Evolutionary conservation across 176 grass and related monocot genomes (phyloP), one percentile per base, ranked within the genome.

Genomic region (Aegilops longissima): DNA sequence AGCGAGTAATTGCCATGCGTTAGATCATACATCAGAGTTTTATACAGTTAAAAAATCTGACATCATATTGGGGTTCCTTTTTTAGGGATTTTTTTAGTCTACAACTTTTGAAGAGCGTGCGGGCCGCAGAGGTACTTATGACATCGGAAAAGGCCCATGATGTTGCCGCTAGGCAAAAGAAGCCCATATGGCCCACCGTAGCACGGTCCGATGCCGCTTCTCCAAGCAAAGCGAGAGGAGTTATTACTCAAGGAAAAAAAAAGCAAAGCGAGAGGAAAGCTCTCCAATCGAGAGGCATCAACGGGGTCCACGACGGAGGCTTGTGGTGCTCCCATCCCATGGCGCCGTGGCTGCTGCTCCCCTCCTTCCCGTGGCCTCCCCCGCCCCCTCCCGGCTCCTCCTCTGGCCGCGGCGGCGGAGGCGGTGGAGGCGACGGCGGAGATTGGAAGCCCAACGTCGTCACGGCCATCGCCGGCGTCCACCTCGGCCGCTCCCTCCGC

Each of bases 401-500:
- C 67, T 79, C 83, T 34, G 82, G 79, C 73, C 66, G 68, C 40
- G 21, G 83, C 83, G 83, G 84, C 76, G 81, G 85, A 0, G 84
- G 86, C 24, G 83, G 67, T 3, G 83, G 44, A 3, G 90, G 86
- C 47, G 90, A 86, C 25, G 65, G 83, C 33, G 78, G 90, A 29
- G 81, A 87, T 35, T 91, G 89, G 89, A 84, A 47, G 85, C 81
- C 76, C 5, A 84, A 79, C 78, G 65, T 90, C 21, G 25, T 90
- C 66, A 83, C 66, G 10, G 91, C 83, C 30, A 69, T 89, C 88
- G 85, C 88, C 30, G 91, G 85, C 66, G 71, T 40, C 12, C 85
- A 90, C 12, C 77, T 93, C 78, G 91, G 85, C 71, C 85, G 88
- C n/a, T n/a, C 88, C 59, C 78, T 93, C 66, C 91, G 91, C 58